phyloP scores from a whole-genome alignment of 2,329 filamentous ascomycete species.

The Lojkania enalia region DNA sequence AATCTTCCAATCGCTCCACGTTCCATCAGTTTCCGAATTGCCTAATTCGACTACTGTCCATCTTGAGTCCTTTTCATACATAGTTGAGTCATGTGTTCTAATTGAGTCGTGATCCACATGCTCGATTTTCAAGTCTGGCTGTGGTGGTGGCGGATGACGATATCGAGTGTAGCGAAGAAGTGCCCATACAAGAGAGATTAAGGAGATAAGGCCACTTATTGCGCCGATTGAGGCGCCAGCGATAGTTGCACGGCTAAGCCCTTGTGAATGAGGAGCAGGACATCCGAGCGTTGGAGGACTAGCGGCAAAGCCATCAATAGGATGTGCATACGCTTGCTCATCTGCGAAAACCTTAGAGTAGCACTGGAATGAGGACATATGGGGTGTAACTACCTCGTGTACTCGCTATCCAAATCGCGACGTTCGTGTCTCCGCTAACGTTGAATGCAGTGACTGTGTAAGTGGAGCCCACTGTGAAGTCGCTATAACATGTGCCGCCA shows the following conservation, averaged over 20 bases:
- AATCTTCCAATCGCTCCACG: not conserved
- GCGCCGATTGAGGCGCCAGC: constrained; percentile 26
- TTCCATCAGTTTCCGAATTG: not conserved
- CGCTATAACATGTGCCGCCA: constrained; percentile 32
- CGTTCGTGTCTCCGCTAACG: constrained; percentile 13
- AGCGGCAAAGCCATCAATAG: constrained; percentile 32
- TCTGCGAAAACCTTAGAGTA: constrained; percentile 8
- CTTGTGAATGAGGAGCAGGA: constrained; percentile 1
- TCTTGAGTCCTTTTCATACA: not conserved
- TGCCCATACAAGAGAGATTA: constrained; percentile 19
- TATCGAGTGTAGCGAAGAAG: constrained; percentile 18
- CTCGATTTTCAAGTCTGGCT: not conserved
- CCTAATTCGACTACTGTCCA: not conserved
- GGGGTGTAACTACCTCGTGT: not conserved
- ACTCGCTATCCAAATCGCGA: constrained; percentile 9
- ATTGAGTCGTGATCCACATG: not conserved
- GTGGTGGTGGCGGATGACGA: not conserved
- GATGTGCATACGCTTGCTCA: constrained; percentile 30
- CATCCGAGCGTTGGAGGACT: constrained; percentile 18
- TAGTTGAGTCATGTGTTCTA: not conserved
- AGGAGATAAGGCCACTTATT: constrained; percentile 19
- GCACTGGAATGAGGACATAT: constrained; percentile 4
- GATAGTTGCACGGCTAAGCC: constrained; percentile 11
- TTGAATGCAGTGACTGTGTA: constrained; percentile 25
- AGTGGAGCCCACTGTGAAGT: constrained; percentile 18